These are phyloP conservation scores for Cystofilobasidium bisporidii DNA, from an alignment of 768 basidiomycete genomes.

Conservation along the genomic window DNA sequence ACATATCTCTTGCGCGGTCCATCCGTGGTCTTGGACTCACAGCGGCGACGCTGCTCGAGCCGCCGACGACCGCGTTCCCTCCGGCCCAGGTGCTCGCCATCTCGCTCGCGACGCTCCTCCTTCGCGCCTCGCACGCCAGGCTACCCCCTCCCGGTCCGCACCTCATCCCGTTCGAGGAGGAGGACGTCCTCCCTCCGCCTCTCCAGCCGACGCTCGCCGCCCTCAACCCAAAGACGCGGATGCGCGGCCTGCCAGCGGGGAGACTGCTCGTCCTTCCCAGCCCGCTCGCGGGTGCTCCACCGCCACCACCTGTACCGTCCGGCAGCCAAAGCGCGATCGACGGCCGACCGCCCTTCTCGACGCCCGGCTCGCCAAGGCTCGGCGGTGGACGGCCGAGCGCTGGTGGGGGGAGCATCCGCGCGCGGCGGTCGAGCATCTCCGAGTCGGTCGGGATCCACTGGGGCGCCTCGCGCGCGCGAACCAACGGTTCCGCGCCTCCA, in stretches of 20 bases:
- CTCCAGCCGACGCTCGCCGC: constrained; percentile 1
- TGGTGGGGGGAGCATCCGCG: background rate
- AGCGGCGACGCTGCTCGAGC: constrained; percentile 20
- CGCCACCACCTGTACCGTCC: background rate
- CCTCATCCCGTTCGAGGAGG: constrained; percentile 27
- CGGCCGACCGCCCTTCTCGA: no score
- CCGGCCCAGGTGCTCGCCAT: constrained; percentile 15
- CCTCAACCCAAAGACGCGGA: constrained; percentile 8
- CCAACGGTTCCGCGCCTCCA: background rate
- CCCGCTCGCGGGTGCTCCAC: constrained; percentile 18
- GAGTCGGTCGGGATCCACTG: constrained; percentile 6
- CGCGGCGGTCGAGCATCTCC: background rate
- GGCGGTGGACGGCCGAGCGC: background rate
- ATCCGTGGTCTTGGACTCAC: background rate
- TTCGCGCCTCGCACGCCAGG: constrained; percentile 16
- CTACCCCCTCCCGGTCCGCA: constrained; percentile 19
- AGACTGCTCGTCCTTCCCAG: constrained; percentile 22
- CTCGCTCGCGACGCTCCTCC: constrained; percentile 22
- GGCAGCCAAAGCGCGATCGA: constrained; percentile 8
- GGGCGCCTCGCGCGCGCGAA: background rate
- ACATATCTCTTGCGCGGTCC: background rate
- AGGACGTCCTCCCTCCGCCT: constrained; percentile 14
- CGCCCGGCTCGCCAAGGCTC: no score
- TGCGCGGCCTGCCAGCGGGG: constrained; percentile 10
- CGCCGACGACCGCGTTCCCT: constrained; percentile 15